Evolutionary conservation across 345 rosid genomes (phyloP), one percentile per base, ranked within the genome.

Genomic region (Hirschfeldia incana): DNA sequence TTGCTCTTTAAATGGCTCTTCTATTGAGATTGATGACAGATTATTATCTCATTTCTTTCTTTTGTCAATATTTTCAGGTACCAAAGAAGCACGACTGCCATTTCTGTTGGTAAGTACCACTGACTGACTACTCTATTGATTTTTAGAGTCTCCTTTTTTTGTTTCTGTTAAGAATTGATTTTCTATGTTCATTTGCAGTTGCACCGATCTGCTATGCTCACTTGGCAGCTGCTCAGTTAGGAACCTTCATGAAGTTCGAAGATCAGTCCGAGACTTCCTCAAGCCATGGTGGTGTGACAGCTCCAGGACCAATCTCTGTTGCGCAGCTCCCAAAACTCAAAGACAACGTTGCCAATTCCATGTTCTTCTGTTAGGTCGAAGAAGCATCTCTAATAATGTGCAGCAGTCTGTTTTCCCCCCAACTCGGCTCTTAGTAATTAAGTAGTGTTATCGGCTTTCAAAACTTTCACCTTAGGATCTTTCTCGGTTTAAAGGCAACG

Each of bases 121-220:
- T 42, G 46, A 42, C 1, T 42, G 46, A 42, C 46, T 26, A 26
- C 13, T 55, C n/a, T 16, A 57, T 17, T 76, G 10, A 53, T 28
- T 30, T 65, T 33, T 64, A 17, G 11, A 28, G 36, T 17, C 28
- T 60, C 33, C 46, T 9, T 12, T 39, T 49, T 53, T 60, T 26
- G 33, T 30, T 15, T 59, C 66, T 15, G 9, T 65, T 8, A 34
- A 2, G 37, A 27, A 17, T 55, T 60, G 17, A 67, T 28, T 55
- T 46, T 1, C 13, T 42, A 1, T 59, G 33, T 32, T 28, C 16
- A 7, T 65, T 1, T 42, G 71, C 67, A 81, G 84, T 81, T 61
- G 84, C 81, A 2, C 84, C 84, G 1, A 77, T 81, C 65, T 81
- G 81, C 67, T 81, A 81, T 77, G 84, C 84, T 27, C 84, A 81